Evolutionary conservation across 495 filamentous ascomycete species (phyloP).

Genomic region (Penicillium robsamsonii): DNA sequence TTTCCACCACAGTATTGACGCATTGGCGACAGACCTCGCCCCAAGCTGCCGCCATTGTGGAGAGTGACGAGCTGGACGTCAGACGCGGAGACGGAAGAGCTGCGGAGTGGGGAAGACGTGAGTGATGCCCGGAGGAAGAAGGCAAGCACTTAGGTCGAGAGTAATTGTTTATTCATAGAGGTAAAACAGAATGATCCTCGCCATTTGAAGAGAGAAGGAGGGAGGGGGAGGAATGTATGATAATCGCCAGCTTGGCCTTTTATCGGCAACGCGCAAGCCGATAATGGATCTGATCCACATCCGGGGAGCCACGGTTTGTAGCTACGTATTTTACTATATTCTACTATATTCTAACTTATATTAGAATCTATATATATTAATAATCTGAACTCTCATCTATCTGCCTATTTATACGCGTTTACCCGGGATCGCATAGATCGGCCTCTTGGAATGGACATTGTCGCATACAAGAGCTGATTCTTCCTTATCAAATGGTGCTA

Average conservation of each 20-base stretch:
- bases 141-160: conserved; percentile 34
- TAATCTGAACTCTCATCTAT: background rate
- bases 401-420: background rate
- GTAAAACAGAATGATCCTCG: background rate
- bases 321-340: background rate
- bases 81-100: conserved; percentile 11
- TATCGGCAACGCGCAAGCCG: conserved; percentile 30
- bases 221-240: conserved; percentile 17
- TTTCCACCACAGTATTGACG: conserved; percentile 26
- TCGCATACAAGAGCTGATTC: background rate
- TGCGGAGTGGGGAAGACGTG: conserved; percentile 16
- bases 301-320: conserved; percentile 7
- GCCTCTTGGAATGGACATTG: background rate
- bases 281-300: conserved; percentile 18
- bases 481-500: background rate
- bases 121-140: conserved; percentile 23
- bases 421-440: background rate
- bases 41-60: conserved; percentile 37
- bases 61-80: conserved; percentile 1
- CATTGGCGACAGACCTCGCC: conserved; percentile 38
- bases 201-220: conserved; percentile 14
- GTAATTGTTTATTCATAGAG: conserved; percentile 13
- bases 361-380: background rate
- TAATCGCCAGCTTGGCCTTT: conserved; percentile 48
- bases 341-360: background rate